phyloP scores from a whole-genome alignment of 768 basidiomycete species.

The Suillus fuscotomentosus region DNA sequence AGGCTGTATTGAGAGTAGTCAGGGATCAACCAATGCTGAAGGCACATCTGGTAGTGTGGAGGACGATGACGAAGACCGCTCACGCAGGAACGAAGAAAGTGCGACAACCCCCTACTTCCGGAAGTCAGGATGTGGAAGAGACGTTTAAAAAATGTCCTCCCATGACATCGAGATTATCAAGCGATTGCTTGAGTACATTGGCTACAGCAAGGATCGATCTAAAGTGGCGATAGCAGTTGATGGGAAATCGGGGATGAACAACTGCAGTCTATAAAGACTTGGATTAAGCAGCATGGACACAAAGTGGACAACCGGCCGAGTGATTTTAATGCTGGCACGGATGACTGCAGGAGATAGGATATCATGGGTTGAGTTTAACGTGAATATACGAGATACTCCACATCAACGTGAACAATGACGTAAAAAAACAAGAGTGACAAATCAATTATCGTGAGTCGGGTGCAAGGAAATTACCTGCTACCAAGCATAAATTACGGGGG shows the following conservation, averaged over 20 bases:
- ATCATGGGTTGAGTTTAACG: not conserved
- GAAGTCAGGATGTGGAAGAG: not conserved
- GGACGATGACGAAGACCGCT: not conserved
- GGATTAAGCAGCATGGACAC: not conserved
- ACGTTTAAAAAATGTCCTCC: not conserved
- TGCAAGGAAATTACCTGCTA: conserved; percentile 72
- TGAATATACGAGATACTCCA: not conserved
- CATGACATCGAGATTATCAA: not conserved
- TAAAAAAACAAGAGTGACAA: not conserved
- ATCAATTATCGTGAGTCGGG: conserved; percentile 48
- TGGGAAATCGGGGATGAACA: not conserved
- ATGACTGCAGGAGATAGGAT: not conserved
- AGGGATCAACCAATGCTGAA: not conserved
- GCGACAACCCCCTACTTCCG: not conserved
- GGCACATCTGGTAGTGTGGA: not conserved
- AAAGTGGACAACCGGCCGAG: not conserved
- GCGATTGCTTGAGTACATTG: not conserved
- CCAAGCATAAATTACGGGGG: conserved; percentile 88
- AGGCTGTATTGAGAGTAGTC: conserved; percentile 2
- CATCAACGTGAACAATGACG: not conserved
- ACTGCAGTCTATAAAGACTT: not conserved
- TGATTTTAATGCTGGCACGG: too few relatives aligned
- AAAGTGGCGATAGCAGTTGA: not conserved
- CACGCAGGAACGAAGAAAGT: not conserved
- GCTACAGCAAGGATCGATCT: not conserved